These are phyloP conservation scores for Limonomyces culmigenus DNA, from an alignment of 1,284 basidiomycete species.

Conservation along the genomic window DNA sequence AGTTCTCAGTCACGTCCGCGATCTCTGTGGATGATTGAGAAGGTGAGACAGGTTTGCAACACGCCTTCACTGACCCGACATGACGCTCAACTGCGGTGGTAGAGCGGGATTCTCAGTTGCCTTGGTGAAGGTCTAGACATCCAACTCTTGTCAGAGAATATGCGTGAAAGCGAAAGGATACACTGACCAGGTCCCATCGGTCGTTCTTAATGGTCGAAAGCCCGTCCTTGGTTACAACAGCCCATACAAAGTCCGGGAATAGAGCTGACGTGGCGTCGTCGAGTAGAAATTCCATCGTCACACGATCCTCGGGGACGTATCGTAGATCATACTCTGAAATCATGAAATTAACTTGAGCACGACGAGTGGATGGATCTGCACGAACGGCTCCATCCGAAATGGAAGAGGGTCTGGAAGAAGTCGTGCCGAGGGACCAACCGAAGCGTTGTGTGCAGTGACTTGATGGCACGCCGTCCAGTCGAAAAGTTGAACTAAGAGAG, in stretches of 20 bases:
- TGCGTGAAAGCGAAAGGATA: slow-evolving; percentile 1
- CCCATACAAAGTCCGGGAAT: slow-evolving; percentile 65
- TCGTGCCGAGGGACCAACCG: slow-evolving; percentile 73
- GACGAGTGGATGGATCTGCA: no score
- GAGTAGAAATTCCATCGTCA: slow-evolving; percentile 57
- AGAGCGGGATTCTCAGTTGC: slow-evolving; percentile 49
- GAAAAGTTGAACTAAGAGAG: slow-evolving; percentile 80
- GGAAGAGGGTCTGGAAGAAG: slow-evolving; percentile 45
- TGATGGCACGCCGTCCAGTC: slow-evolving; percentile 63
- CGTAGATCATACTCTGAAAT: slow-evolving; percentile 66
- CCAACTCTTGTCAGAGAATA: slow-evolving; percentile 2
- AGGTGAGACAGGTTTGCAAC: slow-evolving; percentile 3
- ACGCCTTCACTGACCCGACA: slow-evolving; percentile 35
- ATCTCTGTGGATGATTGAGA: slow-evolving; percentile 29
- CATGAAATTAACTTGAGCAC: no score
- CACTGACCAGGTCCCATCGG: slow-evolving; percentile 75
- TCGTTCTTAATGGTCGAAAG: slow-evolving; percentile 47
- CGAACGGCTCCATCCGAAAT: slow-evolving; percentile 41
- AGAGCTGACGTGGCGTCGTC: slow-evolving; percentile 40
- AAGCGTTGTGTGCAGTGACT: slow-evolving; percentile 66
- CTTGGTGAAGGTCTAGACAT: slow-evolving; percentile 56
- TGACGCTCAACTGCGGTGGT: slow-evolving; percentile 45
- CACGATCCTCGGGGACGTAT: slow-evolving; percentile 46
- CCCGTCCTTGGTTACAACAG: slow-evolving; percentile 64
- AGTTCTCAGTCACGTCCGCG: slow-evolving; percentile 63